Base-by-base conservation (phyloP, 129 eudicot genomes). In the Flaveria robusta region DNA sequence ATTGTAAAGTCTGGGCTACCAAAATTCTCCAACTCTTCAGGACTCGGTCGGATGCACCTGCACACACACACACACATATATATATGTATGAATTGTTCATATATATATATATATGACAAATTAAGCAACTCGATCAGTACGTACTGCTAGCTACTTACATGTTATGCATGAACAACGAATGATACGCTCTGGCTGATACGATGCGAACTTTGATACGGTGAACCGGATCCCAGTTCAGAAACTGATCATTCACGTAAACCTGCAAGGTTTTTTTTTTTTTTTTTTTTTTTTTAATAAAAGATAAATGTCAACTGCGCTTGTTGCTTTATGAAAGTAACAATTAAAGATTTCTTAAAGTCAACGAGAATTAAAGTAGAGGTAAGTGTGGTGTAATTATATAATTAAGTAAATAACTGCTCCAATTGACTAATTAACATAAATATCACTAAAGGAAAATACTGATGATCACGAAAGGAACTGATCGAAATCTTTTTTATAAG, bases 31-130 rank as follows among this genome's bases (percentile, higher is more conserved):
- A 91, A 94, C 89, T 94, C 99, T 87, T 94, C 93, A 39, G 93
- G 83, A 72, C 88, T 91, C 82, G 99, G 97, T 80, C 99, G 96
- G 87, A 94, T 94, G 82, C 99, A 94, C 99, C 99, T 94, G 92
- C 80, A 76, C 62, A 67, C 60, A 79, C 62, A 56, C 31, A 26
- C 80, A 76, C 62, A 67, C 60, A 79, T 67, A 56, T 42, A 26
- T 22, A 22, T 5, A 31, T 31, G 5, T 31, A 31, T 31, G 7
- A 29, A 29, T 24, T 24, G 27, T 24, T 24, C 27, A 24, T 24
- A 24, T 24, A 24, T 24, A 24, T 24, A 24, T 24, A 24, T 24
- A 24, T n/a, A n/a, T n/a, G n/a, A n/a, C n/a, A n/a, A n/a, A n/a
- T n/a, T n/a, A n/a, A n/a, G n/a, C n/a, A n/a, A n/a, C n/a, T n/a